Conservation (phyloP, 192 early-diverging fungal genomes). For the Umbelopsis vinacea region DNA sequence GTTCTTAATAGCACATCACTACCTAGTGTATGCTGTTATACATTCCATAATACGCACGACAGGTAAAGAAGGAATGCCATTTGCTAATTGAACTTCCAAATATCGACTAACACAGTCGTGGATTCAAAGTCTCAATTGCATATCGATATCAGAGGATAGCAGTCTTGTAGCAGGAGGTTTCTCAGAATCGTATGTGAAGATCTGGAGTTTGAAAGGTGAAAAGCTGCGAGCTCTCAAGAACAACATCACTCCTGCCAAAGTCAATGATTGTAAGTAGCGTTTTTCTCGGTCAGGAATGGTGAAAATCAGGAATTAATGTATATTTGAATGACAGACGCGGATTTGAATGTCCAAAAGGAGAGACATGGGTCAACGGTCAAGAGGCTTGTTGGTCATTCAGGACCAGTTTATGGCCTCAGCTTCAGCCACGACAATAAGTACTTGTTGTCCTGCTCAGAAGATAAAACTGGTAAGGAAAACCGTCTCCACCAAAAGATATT, state of each 20-base stretch:
- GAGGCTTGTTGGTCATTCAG: slow-evolving; percentile 87
- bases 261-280: slow-evolving; percentile 52
- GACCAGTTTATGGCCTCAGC: slow-evolving; percentile 85
- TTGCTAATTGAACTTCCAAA: not conserved
- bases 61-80: slow-evolving; percentile 38
- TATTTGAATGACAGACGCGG: slow-evolving; percentile 41
- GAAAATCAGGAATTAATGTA: not conserved
- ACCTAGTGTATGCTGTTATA: slow-evolving; percentile 93
- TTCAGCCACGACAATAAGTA: slow-evolving; percentile 88
- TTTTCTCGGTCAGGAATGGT: not conserved
- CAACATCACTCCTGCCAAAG: slow-evolving; percentile 60
- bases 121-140: slow-evolving; percentile 76
- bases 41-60: slow-evolving; percentile 92
- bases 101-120: not conserved
- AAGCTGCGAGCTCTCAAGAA: slow-evolving; percentile 67
- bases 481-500: no score
- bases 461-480: slow-evolving; percentile 72
- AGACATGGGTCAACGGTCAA: slow-evolving; percentile 59
- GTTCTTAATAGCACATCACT: slow-evolving; percentile 66
- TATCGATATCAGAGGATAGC: slow-evolving; percentile 82
- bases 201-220: slow-evolving; percentile 89
- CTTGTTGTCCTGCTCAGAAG: slow-evolving; percentile 89
- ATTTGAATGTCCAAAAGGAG: slow-evolving; percentile 66
- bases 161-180: slow-evolving; percentile 88
- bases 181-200: slow-evolving; percentile 88